phyloP scores from a whole-genome alignment of 495 filamentous ascomycete genomes.

The Neurospora sp. region DNA sequence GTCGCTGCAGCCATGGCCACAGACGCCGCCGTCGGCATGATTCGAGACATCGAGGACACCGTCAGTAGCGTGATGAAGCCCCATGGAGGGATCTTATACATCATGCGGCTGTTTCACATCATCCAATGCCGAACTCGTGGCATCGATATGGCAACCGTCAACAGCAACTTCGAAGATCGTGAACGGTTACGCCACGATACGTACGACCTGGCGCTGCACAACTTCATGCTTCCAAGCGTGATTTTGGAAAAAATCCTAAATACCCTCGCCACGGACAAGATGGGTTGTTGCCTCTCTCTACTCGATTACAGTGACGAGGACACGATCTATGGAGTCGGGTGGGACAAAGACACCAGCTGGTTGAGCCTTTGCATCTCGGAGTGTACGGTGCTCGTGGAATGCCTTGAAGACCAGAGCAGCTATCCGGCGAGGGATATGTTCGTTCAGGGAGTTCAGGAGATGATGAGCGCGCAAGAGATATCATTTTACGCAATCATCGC shows the following conservation, averaged over 20 bases:
- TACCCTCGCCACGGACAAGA: neutral
- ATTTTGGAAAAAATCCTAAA: neutral
- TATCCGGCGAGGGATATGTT: neutral
- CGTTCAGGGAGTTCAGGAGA: neutral
- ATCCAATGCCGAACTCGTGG: no score
- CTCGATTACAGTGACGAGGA: neutral
- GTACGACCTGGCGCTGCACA: neutral
- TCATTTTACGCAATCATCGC: neutral
- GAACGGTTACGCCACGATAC: neutral
- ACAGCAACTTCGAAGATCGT: neutral
- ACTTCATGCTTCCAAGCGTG: neutral
- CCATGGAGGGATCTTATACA: neutral
- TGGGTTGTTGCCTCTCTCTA: neutral
- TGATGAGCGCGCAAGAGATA: neutral
- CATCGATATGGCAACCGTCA: no score
- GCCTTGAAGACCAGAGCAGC: neutral
- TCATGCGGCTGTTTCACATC: neutral
- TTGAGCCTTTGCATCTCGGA: neutral
- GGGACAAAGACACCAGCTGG: neutral
- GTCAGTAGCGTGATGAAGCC: neutral
- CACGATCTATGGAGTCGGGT: neutral
- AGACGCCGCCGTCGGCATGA: neutral
- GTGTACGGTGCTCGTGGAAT: neutral
- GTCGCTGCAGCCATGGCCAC: neutral
- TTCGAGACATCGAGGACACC: neutral